Evolutionary conservation across 2,329 filamentous ascomycete genomes (phyloP), one percentile per base, ranked within the genome.

Genomic region (Daldinia sp.): DNA sequence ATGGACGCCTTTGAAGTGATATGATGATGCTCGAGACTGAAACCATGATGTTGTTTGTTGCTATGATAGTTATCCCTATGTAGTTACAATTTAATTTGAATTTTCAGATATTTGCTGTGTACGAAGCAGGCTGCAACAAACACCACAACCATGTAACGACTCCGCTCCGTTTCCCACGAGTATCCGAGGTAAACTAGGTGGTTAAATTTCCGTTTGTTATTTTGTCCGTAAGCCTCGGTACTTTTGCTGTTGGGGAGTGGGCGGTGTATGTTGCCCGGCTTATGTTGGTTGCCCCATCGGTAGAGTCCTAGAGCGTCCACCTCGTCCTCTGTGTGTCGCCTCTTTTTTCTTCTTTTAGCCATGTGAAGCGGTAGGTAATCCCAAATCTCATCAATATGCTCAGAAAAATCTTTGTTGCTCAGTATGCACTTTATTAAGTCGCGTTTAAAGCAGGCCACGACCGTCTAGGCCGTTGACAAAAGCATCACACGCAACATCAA

Each of bases 381-480:
- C 48, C 62, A 64, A 62, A 64, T 64, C 37, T 51, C 65, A 60
- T 65, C 61, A 60, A 66, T 63, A 64, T 69, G 54, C 63, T 60
- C 35, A 42, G 10, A 12, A 54, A 54, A 54, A 37, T 51, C 28
- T 33, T 33, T 6, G 46, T 18, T 51, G 46, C 26, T 33, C 18
- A 26, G 26, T 51, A 51, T 35, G 37, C 55, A 63, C 60, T 46
- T 39, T 46, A 68, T 68, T 62, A 68, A 53, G 35, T 66, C 58
- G 55, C 48, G 56, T 65, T 53, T 23, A 46, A 42, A 57, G 58
- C 35, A 67, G 30, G 48, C 18, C 39, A 44, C 53, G 55, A 46
- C 67, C 67, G 59, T 67, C 67, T 39, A 69, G 64, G 67, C 58
- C 59, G 35, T 41, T 28, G 44, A 35, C 12, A 60, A 60, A 60